phyloP scores from a whole-genome alignment of 2,329 filamentous ascomycete species.

The Fusarium illudens region DNA sequence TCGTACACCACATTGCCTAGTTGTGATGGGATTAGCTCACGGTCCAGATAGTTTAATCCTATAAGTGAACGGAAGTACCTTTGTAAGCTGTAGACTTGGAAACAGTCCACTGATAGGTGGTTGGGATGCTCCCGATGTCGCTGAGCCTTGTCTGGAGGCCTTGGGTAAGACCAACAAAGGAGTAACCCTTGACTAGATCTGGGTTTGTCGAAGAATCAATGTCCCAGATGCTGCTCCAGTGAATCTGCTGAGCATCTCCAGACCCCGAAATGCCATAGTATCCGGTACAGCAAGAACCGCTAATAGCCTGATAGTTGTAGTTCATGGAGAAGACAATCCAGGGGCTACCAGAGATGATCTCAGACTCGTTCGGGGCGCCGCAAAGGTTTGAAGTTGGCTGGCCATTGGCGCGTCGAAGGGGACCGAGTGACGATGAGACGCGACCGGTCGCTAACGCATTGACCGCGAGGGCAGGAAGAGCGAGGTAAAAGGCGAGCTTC shows the following conservation, averaged over 20 bases:
- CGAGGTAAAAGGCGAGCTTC: not conserved
- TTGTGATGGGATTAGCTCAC: not conserved
- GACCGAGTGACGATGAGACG: not conserved
- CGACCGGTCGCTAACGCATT: not conserved
- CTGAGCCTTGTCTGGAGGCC: slow-evolving; percentile 19
- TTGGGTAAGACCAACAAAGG: slow-evolving; percentile 26
- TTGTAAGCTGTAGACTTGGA: slow-evolving; percentile 27
- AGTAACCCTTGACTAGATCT: slow-evolving; percentile 27
- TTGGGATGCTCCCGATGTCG: slow-evolving; percentile 20
- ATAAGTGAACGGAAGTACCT: not conserved
- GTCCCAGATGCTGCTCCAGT: slow-evolving; percentile 30
- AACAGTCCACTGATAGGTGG: slow-evolving; percentile 12
- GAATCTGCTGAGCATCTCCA: not conserved
- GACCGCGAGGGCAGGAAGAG: not conserved
- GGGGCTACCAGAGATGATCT: slow-evolving; percentile 20
- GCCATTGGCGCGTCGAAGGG: not conserved
- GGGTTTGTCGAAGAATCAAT: slow-evolving; percentile 8
- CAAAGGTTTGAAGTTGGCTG: slow-evolving; percentile 18
- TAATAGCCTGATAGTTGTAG: slow-evolving; percentile 28
- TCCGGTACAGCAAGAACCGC: slow-evolving; percentile 25
- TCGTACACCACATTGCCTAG: slow-evolving; percentile 30
- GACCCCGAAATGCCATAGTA: slow-evolving; percentile 17
- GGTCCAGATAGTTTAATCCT: not conserved
- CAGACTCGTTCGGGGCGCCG: slow-evolving; percentile 22
- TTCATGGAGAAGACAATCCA: slow-evolving; percentile 36